Evolutionary conservation across 768 basidiomycete species (phyloP), one percentile per base, ranked within the genome.

Genomic region (Lactarius hengduanensis): DNA sequence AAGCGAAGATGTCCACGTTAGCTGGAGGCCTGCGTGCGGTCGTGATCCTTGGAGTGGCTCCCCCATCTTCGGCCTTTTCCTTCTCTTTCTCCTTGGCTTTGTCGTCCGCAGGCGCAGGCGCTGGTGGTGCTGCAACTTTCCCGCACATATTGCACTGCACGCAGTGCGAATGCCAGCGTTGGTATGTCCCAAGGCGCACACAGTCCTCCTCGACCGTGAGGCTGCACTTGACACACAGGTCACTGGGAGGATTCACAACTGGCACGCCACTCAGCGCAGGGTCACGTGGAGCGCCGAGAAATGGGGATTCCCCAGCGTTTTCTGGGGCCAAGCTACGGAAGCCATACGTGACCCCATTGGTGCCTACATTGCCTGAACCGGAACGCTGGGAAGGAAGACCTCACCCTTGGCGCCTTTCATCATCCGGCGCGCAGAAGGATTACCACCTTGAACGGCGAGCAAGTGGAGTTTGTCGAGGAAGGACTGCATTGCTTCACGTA

Each of bases 161-260:
- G 75, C 97, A 99, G 38, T 91, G 83, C 2, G 94, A 92, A 77
- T 99, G 97, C 97, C 97, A 98, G 56, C 96, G 84, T 73, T 94
- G 90, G 78, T 95, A 96, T n/a, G 94, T 96, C 40, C 95, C 97
- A 34, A 96, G 78, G 64, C 97, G 84, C 55, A 94, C 91, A 73
- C 97, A 98, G 70, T 98, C 97, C 75, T 99, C 97, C 77, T 99
- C 97, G 28, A 99, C 93, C 0, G 96, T 96, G 68, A 87, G 80
- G 53, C 84, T 83, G 76, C 97, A 99, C 73, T 86, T 88, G 59
- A 94, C 85, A 74, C 97, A 99, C 47, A 95, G 84, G 78, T 99
- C 97, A 20, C 90, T 91, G 8, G 92, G 92, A 18, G 91, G 90
- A 69, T 86, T 86, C 68, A 75, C 84, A n/a, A 85, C 82, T 20